phyloP scores from a whole-genome alignment of 2,329 filamentous ascomycete genomes.

The Gnomoniopsis sp. region DNA sequence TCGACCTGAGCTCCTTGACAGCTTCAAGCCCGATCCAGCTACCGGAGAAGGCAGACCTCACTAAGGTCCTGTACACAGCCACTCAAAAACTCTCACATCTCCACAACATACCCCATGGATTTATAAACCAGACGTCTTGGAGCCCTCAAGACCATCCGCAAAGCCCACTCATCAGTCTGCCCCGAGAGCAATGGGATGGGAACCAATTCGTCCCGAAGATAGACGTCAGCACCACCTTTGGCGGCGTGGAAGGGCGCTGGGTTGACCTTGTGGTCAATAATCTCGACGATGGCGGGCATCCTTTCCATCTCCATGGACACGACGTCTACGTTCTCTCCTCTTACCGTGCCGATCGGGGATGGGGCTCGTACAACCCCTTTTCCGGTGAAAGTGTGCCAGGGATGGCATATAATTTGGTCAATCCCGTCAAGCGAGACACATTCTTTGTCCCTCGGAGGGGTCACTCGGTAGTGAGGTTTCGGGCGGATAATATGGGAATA shows the following conservation, averaged over 20 bases:
- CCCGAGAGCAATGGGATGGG: conserved; percentile 20
- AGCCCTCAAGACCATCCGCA: conserved; percentile 10
- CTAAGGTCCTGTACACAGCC: background rate
- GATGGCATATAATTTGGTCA: conserved; percentile 14
- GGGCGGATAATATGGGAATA: conserved; percentile 22
- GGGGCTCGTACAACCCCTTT: conserved; percentile 26
- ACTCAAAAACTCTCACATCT: background rate
- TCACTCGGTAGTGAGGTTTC: conserved; percentile 21
- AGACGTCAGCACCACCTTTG: background rate
- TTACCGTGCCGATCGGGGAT: conserved; percentile 21
- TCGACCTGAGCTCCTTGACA: background rate
- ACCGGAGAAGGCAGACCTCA: background rate
- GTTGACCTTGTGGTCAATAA: conserved; percentile 26
- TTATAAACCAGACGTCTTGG: conserved; percentile 24
- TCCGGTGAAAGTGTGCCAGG: conserved; percentile 18
- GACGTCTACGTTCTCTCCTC: conserved; percentile 23
- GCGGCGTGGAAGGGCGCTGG: conserved; percentile 17
- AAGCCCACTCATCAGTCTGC: conserved; percentile 17
- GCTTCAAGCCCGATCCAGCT: background rate
- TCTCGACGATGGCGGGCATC: conserved; percentile 23
- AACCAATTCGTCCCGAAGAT: conserved; percentile 25
- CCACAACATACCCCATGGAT: conserved; percentile 19
- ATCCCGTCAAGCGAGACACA: conserved; percentile 24
- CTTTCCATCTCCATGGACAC: conserved; percentile 26
- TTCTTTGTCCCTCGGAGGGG: conserved; percentile 22